Percentiles rank a stretch among this genome's conserved stretches.
These are phyloP conservation scores for Pseudophaeomoniella oleicola DNA, from an alignment of 2,329 filamentous ascomycete species.

Conservation along the genomic window DNA sequence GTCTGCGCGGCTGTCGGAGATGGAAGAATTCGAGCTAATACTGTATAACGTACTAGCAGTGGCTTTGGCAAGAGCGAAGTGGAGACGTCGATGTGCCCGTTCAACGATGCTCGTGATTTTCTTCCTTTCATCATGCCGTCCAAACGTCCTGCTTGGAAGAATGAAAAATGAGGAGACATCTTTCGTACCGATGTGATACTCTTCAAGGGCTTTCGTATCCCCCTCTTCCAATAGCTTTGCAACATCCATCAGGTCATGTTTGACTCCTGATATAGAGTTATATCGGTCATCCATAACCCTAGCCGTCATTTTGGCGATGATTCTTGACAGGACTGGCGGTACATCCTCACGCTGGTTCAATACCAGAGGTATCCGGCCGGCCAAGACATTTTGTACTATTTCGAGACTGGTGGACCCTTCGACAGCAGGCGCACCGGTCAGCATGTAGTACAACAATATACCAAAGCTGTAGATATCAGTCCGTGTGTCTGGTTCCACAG, in stretches of 20 bases:
- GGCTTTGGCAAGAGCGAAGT: slow-evolving; percentile 18
- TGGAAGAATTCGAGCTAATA: slow-evolving; percentile 38
- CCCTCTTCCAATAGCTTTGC: slow-evolving; percentile 62
- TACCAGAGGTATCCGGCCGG: slow-evolving; percentile 61
- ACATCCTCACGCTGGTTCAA: slow-evolving; percentile 68
- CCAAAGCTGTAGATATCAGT: slow-evolving; percentile 92
- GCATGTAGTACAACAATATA: slow-evolving; percentile 73
- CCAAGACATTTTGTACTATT: slow-evolving; percentile 79
- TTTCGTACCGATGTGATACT: slow-evolving; percentile 64
- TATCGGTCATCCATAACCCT: slow-evolving; percentile 81
- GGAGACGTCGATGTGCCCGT: slow-evolving; percentile 54
- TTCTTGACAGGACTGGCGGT: slow-evolving; percentile 64
- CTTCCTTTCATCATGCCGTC: slow-evolving; percentile 57
- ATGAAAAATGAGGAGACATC: slow-evolving; percentile 90
- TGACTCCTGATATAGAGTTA: slow-evolving; percentile 74
- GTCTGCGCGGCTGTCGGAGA: slow-evolving; percentile 35
- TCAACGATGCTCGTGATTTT: slow-evolving; percentile 63
- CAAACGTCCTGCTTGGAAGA: slow-evolving; percentile 67
- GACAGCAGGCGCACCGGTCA: slow-evolving; percentile 68
- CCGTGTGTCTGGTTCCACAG: slow-evolving; percentile 76
- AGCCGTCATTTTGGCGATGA: slow-evolving; percentile 85
- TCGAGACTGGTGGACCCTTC: slow-evolving; percentile 69
- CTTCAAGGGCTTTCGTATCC: slow-evolving; percentile 53
- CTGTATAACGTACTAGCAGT: slow-evolving; percentile 23
- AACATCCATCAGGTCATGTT: slow-evolving; percentile 62